phyloP scores from a whole-genome alignment of 331 rosid species.

The Quercus tomentella region DNA sequence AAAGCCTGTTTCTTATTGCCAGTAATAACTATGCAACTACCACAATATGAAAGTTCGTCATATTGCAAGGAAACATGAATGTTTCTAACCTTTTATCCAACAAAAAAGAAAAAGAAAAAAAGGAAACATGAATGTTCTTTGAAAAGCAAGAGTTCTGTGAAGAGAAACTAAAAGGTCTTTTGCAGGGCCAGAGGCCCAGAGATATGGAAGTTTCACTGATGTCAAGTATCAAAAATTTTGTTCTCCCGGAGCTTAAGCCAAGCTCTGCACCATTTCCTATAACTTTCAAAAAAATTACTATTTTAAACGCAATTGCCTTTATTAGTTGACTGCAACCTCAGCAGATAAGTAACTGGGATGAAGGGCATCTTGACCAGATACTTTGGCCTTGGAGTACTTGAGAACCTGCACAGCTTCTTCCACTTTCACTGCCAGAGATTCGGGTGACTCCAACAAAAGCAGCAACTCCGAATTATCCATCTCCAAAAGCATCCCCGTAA shows the following conservation, averaged over 20 bases:
- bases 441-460: slow-evolving; percentile 79
- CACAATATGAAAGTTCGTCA: neutral
- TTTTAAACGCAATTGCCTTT: slow-evolving; percentile 6
- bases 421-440: slow-evolving; percentile 67
- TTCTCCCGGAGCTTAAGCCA: slow-evolving; percentile 26
- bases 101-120: neutral
- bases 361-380: slow-evolving; percentile 59
- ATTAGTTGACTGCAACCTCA: slow-evolving; percentile 75
- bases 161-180: slow-evolving; percentile 12
- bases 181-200: slow-evolving; percentile 2
- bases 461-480: slow-evolving; percentile 86
- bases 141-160: neutral
- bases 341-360: slow-evolving; percentile 68
- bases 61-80: slow-evolving; percentile 10
- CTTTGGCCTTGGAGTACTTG: slow-evolving; percentile 55
- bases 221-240: slow-evolving; percentile 3
- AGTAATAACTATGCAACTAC: slow-evolving; percentile 11
- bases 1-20: slow-evolving; percentile 8
- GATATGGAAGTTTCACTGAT: slow-evolving; percentile 18
- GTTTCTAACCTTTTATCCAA: neutral
- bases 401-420: slow-evolving; percentile 87
- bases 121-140: slow-evolving; percentile 13
- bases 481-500: slow-evolving; percentile 94
- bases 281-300: slow-evolving; percentile 8
- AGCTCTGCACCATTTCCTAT: slow-evolving; percentile 5